A percentile compares a stretch with the other conserved stretches of the same genome.
Conservation (phyloP, 2,329 filamentous ascomycete genomes). For the Didymella sp. region DNA sequence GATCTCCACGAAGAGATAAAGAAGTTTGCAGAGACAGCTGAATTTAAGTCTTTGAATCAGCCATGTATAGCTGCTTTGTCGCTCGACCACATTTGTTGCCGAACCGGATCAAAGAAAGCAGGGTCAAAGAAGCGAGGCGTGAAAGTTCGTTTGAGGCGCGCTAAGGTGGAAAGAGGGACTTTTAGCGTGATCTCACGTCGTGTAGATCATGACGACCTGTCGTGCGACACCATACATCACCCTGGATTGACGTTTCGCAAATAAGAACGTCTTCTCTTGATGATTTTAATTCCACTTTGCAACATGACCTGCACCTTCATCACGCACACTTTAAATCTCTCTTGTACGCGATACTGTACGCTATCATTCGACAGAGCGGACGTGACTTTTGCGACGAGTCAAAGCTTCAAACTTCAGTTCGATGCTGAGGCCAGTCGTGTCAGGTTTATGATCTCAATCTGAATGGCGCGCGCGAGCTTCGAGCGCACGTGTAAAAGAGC, state of each 20-base stretch:
- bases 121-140: not conserved
- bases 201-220: not conserved
- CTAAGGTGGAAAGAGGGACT: not conserved
- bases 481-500: not conserved
- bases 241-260: not conserved
- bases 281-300: too few species aligned
- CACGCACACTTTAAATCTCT: not conserved
- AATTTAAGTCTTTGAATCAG: too few species aligned
- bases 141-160: not conserved
- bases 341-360: not conserved
- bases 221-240: not conserved
- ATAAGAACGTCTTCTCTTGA: not conserved
- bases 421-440: not conserved
- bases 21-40: not conserved
- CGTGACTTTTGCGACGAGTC: not conserved
- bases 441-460: not conserved
- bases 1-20: not conserved
- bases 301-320: not conserved
- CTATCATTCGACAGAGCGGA: not conserved
- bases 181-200: not conserved
- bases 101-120: not conserved
- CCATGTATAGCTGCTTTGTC: too few species aligned
- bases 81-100: not conserved
- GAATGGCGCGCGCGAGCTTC: not conserved
- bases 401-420: not conserved